phyloP scores from a whole-genome alignment of 345 rosid species.

The Moringa oleifera region DNA sequence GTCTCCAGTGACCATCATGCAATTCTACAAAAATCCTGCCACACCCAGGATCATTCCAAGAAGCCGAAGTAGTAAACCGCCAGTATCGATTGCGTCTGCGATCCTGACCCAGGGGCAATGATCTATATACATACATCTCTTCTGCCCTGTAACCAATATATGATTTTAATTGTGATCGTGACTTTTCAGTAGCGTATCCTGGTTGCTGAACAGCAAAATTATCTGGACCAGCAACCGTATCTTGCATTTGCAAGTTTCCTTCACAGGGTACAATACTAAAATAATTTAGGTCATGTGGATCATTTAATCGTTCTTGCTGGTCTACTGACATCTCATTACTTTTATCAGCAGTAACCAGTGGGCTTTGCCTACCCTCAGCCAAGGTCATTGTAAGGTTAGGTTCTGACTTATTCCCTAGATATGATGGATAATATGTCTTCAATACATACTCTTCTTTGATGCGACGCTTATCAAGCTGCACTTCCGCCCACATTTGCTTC shows the following conservation, averaged over 20 bases:
- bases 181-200: slow-evolving; percentile 59
- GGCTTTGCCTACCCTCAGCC: slow-evolving; percentile 44
- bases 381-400: slow-evolving; percentile 26
- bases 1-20: slow-evolving; percentile 68
- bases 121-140: slow-evolving; percentile 63
- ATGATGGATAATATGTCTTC: slow-evolving; percentile 40
- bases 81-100: slow-evolving; percentile 87
- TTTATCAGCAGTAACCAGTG: slow-evolving; percentile 27
- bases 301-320: slow-evolving; percentile 39
- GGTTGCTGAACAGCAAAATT: slow-evolving; percentile 49
- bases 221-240: slow-evolving; percentile 44
- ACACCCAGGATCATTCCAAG: slow-evolving; percentile 74
- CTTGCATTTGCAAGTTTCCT: slow-evolving; percentile 52
- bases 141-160: slow-evolving; percentile 80
- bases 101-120: slow-evolving; percentile 89
- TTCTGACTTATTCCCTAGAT: slow-evolving; percentile 41
- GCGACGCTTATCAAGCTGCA: slow-evolving; percentile 84
- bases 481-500: slow-evolving; percentile 94
- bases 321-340: slow-evolving; percentile 19
- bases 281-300: slow-evolving; percentile 30
- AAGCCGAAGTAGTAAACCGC: slow-evolving; percentile 70
- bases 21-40: slow-evolving; percentile 85
- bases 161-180: slow-evolving; percentile 66
- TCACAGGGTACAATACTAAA: slow-evolving; percentile 30
- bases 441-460: slow-evolving; percentile 58